Conservation (phyloP, 164 flowering plant genomes). For the Euptelea pleiosperma region DNA sequence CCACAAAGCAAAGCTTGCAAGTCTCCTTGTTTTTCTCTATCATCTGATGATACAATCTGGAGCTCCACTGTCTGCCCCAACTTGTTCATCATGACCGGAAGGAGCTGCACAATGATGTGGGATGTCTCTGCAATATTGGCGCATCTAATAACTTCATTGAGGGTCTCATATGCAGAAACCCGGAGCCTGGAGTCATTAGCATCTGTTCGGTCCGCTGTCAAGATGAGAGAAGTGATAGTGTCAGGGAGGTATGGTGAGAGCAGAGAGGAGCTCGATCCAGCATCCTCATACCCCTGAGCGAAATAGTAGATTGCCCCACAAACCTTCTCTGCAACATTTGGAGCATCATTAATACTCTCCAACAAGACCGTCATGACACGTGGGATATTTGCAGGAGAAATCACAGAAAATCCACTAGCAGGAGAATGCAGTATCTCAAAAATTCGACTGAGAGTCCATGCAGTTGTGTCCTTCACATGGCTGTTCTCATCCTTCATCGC, state of each 20-base stretch:
- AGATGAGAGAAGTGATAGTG: constrained; percentile 45
- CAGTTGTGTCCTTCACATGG: constrained; percentile 81
- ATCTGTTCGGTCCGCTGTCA: constrained; percentile 61
- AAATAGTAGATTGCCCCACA: constrained; percentile 87
- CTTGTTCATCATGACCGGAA: constrained; percentile 65
- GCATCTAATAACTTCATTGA: constrained; percentile 76
- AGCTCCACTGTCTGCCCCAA: constrained; percentile 57
- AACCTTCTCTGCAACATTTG: constrained; percentile 73
- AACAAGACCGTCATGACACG: constrained; percentile 49
- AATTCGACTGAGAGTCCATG: constrained; percentile 77
- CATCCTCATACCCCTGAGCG: constrained; percentile 73
- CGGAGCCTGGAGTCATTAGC: constrained; percentile 61
- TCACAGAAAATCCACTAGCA: constrained; percentile 51
- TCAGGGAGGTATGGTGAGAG: constrained; percentile 54
- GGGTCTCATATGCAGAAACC: constrained; percentile 71
- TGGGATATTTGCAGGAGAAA: constrained; percentile 50
- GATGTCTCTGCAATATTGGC: constrained; percentile 52
- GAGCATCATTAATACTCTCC: constrained; percentile 63
- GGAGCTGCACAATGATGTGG: constrained; percentile 49
- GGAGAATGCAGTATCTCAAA: constrained; percentile 73
- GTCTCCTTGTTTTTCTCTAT: constrained; percentile 76
- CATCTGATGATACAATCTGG: constrained; percentile 62
- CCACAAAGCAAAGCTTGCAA: constrained; percentile 80
- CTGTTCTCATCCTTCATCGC: constrained; percentile 64
- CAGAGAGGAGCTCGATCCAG: constrained; percentile 42